Base-by-base conservation (phyloP, 805 yeast species). In the Hanseniaspora taiwanica region DNA sequence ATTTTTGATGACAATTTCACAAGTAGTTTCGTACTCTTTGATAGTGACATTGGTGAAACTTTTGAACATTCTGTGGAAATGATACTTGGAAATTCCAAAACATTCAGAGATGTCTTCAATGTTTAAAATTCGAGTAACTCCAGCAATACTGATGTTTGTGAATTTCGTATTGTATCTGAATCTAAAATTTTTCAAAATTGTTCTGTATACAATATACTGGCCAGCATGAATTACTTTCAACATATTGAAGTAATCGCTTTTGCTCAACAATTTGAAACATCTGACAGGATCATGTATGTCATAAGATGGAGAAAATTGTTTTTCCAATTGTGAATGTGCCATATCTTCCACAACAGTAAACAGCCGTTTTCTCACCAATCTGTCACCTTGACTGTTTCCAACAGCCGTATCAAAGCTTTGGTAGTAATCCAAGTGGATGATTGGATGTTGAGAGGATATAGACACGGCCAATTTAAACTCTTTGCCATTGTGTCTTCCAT, bases 41-140 rank as follows among this genome's bases (percentile, higher is more conserved):
- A 94, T 94, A 1, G 95, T 84, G 44, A 83, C 69, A 2, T 93
- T 89, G 5, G 93, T 81, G 44, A 84, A 81, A 42, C 78, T 72
- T 59, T 85, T 80, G 66, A 85, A 85, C 21, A 85, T 94, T 39
- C 95, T 66, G 64, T 85, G 95, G 60, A 85, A 85, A 59, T 85
- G 95, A 94, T 94, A 85, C 19, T 94, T 91, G 8, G 84, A 74
- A 44, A 85, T 68, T 48, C 80, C 81, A 8, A 10, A 33, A 13
- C 23, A 33, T 6, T 33, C 36, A 8, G 36, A 33, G 12, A 33
- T 19, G 19, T 18, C 23, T 16, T 33, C 23, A 19, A 33, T 19
- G 33, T 29, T 29, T n/a, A 29, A 14, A 16, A 29, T 16, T 18
- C 14, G 13, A 10, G 18, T 29, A 4, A 29, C 33, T n/a, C 33